Percentiles rank a stretch among this genome's conserved stretches.
These are phyloP conservation scores for Antarctomyces pellizariae DNA, from an alignment of 495 filamentous ascomycete genomes.

Conservation along the genomic window DNA sequence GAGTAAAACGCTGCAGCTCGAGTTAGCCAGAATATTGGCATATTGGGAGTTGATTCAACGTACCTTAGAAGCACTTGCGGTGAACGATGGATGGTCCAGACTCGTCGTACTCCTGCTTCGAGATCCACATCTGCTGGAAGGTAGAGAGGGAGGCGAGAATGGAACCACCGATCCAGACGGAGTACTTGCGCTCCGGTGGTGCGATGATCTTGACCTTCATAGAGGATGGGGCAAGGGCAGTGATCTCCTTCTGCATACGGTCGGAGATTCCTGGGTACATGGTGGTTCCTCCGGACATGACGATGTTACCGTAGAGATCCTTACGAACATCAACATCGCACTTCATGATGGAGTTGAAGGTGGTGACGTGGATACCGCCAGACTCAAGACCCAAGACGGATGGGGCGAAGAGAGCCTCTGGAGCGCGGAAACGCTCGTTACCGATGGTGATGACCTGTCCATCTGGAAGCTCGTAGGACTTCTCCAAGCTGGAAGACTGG, in stretches of 20 bases:
- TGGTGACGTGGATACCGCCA: slow-evolving; percentile 98
- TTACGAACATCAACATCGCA: slow-evolving; percentile 99
- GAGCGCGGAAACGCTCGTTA: slow-evolving; percentile 98
- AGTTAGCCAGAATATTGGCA: neutral
- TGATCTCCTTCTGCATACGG: slow-evolving; percentile 99
- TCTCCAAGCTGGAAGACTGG: slow-evolving; percentile 90
- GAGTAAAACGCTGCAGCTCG: neutral
- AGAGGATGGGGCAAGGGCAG: slow-evolving; percentile 90
- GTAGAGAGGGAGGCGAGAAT: slow-evolving; percentile 97
- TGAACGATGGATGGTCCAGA: slow-evolving; percentile 97
- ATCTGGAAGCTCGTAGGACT: slow-evolving; percentile 99
- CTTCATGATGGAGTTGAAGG: slow-evolving; percentile 99
- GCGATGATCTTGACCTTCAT: slow-evolving; percentile 99
- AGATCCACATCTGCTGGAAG: slow-evolving; percentile 99
- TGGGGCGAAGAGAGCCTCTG: slow-evolving; percentile 98
- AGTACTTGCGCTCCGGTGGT: slow-evolving; percentile 95
- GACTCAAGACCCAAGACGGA: slow-evolving; percentile 93
- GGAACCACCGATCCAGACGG: slow-evolving; percentile 99
- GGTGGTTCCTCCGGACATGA: slow-evolving; percentile 98
- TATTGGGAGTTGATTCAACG: slow-evolving; percentile 1
- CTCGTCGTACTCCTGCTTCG: slow-evolving; percentile 99
- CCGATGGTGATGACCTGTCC: slow-evolving; percentile 99
- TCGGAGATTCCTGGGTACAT: slow-evolving; percentile 99
- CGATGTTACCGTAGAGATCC: slow-evolving; percentile 98
- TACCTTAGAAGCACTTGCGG: slow-evolving; percentile 99